These are phyloP conservation scores for Hymenoscyphus linearis DNA, from an alignment of 2,329 filamentous ascomycete species.

Conservation along the genomic window DNA sequence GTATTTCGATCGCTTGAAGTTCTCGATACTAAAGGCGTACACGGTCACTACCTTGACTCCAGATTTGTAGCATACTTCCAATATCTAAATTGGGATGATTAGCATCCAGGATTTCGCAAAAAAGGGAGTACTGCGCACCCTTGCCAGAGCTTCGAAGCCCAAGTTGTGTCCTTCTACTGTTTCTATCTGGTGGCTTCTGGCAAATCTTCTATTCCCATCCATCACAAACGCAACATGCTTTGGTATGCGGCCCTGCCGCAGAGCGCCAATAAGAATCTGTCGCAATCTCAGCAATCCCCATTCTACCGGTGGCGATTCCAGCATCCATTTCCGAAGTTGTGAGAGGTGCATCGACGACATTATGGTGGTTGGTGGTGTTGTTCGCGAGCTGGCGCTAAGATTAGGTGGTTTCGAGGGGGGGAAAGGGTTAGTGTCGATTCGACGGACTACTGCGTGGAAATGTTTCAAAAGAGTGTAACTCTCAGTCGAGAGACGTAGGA, in stretches of 20 bases:
- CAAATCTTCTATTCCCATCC: constrained; percentile 96
- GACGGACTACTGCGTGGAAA: neutral
- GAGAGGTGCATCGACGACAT: constrained; percentile 53
- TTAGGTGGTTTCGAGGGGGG: neutral
- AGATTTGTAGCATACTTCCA: constrained; percentile 97
- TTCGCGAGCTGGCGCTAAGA: neutral
- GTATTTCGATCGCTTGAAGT: constrained; percentile 94
- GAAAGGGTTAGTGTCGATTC: neutral
- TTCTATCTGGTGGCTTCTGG: constrained; percentile 84
- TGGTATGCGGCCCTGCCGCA: constrained; percentile 87
- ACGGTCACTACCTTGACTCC: constrained; percentile 96
- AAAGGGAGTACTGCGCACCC: constrained; percentile 45
- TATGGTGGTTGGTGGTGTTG: neutral
- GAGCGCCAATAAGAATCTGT: constrained; percentile 79
- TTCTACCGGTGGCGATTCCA: constrained; percentile 86
- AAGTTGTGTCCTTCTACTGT: constrained; percentile 93
- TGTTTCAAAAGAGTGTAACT: neutral
- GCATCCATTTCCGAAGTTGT: constrained; percentile 66
- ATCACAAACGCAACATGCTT: constrained; percentile 98
- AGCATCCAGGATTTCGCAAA: constrained; percentile 8
- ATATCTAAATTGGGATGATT: constrained; percentile 51
- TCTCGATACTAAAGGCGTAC: constrained; percentile 98
- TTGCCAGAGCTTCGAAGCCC: constrained; percentile 89
- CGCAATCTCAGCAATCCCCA: constrained; percentile 76
- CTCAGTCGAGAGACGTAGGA: neutral